phyloP scores from a whole-genome alignment of 495 filamentous ascomycete genomes.

The Jackrogersella multiformis region DNA sequence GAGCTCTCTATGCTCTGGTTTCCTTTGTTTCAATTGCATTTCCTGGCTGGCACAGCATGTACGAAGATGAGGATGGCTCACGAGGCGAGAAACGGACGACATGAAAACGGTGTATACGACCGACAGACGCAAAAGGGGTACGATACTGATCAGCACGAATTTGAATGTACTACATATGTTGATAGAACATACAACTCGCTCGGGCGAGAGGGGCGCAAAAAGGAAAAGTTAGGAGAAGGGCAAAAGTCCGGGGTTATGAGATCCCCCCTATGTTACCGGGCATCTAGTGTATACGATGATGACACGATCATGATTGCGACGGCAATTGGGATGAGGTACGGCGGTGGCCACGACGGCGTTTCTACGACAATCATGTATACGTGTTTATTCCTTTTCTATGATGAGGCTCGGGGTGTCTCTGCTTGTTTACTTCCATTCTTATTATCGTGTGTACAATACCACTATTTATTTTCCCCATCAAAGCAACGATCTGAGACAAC shows the following conservation, averaged over 20 bases:
- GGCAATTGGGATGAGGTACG: conserved; percentile 13
- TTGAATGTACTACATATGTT: conserved; percentile 20
- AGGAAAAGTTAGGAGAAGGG: not conserved
- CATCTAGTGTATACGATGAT: conserved; percentile 17
- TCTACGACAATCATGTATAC: conserved; percentile 15
- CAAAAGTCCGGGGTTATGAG: conserved; percentile 11
- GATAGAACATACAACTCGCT: conserved; percentile 39
- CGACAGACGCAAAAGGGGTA: conserved; percentile 14
- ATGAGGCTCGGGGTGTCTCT: conserved; percentile 9
- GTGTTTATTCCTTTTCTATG: not conserved
- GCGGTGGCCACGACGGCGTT: conserved; percentile 10
- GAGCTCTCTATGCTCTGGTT: conserved; percentile 18
- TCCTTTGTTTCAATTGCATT: conserved; percentile 16
- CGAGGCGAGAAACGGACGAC: conserved; percentile 13
- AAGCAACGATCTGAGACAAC: conserved; percentile 29
- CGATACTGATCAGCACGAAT: conserved; percentile 17
- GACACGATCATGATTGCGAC: conserved; percentile 17
- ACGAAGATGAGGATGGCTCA: conserved; percentile 20
- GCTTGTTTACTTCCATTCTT: conserved; percentile 25
- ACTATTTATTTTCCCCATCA: conserved; percentile 4
- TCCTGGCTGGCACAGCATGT: conserved; percentile 8
- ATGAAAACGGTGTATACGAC: conserved; percentile 33
- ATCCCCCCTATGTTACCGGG: conserved; percentile 9
- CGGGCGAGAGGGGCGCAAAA: conserved; percentile 32
- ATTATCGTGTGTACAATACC: conserved; percentile 35